Conservation (phyloP, 2,329 filamentous ascomycete species). For the Monosporascus sp. region DNA sequence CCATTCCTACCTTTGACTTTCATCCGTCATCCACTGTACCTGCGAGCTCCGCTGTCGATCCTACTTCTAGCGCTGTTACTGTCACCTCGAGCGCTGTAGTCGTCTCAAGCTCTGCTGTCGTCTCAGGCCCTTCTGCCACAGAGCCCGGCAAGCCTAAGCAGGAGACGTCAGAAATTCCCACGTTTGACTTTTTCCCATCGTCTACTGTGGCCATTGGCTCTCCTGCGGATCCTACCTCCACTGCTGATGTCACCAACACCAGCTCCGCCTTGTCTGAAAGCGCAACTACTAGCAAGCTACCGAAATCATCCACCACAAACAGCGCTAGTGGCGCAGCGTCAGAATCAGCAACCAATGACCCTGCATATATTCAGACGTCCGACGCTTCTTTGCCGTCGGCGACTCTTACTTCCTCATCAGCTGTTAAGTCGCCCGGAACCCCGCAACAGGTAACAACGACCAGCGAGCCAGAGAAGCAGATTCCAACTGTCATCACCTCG, state of each 20-base stretch:
- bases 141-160: neutral
- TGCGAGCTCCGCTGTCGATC: neutral
- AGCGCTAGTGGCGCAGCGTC: too few relatives aligned
- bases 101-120: too few relatives aligned
- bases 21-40: neutral
- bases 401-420: slow-evolving; percentile 7
- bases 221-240: neutral
- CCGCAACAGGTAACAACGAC: slow-evolving; percentile 27
- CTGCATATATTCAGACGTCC: too few relatives aligned
- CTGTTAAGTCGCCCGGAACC: slow-evolving; percentile 12
- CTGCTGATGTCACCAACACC: neutral
- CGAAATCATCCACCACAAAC: too few relatives aligned
- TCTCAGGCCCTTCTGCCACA: neutral
- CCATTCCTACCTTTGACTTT: neutral
- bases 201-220: slow-evolving; percentile 7
- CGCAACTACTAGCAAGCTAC: too few relatives aligned
- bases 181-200: neutral
- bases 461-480: slow-evolving; percentile 28
- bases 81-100: too few relatives aligned
- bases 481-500: slow-evolving; percentile 39
- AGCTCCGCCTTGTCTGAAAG: neutral
- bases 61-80: neutral
- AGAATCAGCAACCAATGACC: neutral
- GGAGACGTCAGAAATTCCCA: neutral
- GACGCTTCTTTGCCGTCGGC: neutral